A percentile compares a stretch with the other conserved stretches of the same genome.
These are phyloP conservation scores for Dacryopinax primogenitus DNA, from an alignment of 768 basidiomycete species.

Conservation along the genomic window DNA sequence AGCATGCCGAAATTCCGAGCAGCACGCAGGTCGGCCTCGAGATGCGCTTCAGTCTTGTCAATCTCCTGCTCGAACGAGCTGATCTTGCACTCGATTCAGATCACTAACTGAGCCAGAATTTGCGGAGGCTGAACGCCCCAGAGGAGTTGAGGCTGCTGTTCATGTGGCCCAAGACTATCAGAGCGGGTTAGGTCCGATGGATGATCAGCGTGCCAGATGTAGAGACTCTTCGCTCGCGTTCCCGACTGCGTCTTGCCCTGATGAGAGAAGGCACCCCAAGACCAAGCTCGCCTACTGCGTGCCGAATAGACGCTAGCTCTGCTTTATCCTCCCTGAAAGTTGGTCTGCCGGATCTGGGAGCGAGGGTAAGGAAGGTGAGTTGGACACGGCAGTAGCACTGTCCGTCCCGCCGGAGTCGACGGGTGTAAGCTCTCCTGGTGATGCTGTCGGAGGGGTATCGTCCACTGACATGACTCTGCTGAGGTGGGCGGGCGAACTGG, in stretches of 20 bases:
- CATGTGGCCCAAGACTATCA: not conserved
- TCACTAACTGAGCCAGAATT: slow-evolving; percentile 30
- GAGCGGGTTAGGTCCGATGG: slow-evolving; percentile 9
- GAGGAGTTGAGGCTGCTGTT: not conserved
- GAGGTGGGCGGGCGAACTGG: not conserved
- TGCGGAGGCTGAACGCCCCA: not conserved
- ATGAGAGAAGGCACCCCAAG: not conserved
- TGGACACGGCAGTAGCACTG: not conserved
- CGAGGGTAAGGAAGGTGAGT: not conserved
- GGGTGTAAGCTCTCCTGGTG: slow-evolving; percentile 10
- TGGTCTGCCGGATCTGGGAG: slow-evolving; percentile 20
- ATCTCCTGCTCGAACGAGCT: slow-evolving; percentile 51
- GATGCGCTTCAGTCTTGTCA: slow-evolving; percentile 38
- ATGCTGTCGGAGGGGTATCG: slow-evolving; percentile 7
- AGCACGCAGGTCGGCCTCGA: slow-evolving; percentile 56
- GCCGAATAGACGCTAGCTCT: slow-evolving; percentile 47
- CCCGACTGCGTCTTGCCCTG: not conserved
- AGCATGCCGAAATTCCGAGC: slow-evolving; percentile 72
- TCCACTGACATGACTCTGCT: slow-evolving; percentile 5
- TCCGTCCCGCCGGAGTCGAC: slow-evolving; percentile 7
- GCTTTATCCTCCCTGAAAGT: slow-evolving; percentile 82
- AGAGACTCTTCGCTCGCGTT: not conserved
- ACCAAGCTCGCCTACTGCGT: slow-evolving; percentile 19
- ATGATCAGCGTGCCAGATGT: not conserved
- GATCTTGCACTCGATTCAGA: slow-evolving; percentile 50